A percentile compares a stretch with the other conserved stretches of the same genome.
These are phyloP conservation scores for Pilasporangium apinafurcum DNA, from an alignment of 352 stramenopile genomes.

Conservation along the genomic window DNA sequence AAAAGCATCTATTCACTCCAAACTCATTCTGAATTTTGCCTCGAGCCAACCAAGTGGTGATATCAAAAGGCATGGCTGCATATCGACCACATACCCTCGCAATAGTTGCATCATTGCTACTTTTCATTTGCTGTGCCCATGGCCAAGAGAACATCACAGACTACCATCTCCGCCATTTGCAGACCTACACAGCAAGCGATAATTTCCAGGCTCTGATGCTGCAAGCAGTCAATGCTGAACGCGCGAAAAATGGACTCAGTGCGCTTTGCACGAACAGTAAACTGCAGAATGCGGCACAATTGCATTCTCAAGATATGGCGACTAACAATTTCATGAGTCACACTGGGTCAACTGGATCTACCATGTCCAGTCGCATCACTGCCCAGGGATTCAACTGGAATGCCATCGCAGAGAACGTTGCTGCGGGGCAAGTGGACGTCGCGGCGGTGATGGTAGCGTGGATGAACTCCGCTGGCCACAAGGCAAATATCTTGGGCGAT, in stretches of 20 bases:
- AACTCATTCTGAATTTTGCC: too few relatives aligned
- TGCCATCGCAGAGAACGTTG: conserved; percentile 18
- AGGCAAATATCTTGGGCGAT: conserved; percentile 12
- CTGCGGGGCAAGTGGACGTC: conserved; percentile 13
- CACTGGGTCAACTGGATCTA: conserved; percentile 34
- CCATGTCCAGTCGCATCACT: conserved; percentile 31
- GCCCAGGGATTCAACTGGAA: conserved; percentile 32
- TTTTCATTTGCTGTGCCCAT: background rate
- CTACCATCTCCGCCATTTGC: background rate
- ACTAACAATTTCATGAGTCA: conserved; percentile 34
- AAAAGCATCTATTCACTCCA: too few relatives aligned
- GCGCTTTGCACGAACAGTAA: conserved; percentile 33
- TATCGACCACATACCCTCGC: too few relatives aligned
- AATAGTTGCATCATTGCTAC: too few relatives aligned
- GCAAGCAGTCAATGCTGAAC: conserved; percentile 39
- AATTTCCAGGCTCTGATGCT: conserved; percentile 47
- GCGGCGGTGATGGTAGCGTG: conserved; percentile 11
- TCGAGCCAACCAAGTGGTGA: too few relatives aligned
- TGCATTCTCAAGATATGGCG: conserved; percentile 36
- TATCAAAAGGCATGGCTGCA: too few relatives aligned
- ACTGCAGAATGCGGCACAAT: conserved; percentile 9
- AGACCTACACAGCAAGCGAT: conserved; percentile 6
- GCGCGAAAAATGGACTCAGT: conserved; percentile 17
- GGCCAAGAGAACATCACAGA: background rate
- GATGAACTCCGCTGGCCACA: conserved; percentile 15